Percentiles rank a stretch among this genome's conserved stretches.
Evolutionary conservation across 1,284 basidiomycete genomes (phyloP).

Genomic region (Lignosus rhinocerotis): DNA sequence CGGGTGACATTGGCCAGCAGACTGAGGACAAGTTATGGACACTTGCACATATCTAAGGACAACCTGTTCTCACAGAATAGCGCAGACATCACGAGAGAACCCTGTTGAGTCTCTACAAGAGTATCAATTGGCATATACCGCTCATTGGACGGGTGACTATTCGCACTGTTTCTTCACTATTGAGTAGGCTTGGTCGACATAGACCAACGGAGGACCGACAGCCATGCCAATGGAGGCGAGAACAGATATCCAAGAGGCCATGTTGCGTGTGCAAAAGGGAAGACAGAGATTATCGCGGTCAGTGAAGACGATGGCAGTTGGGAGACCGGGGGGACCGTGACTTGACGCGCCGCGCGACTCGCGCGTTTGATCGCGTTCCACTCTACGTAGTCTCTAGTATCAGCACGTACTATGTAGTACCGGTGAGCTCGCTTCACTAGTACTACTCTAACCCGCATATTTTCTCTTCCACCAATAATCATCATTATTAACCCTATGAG

Average conservation of each 20-base stretch:
- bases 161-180: constrained; percentile 70
- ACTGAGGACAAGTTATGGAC: constrained; percentile 35
- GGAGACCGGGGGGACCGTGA: no score
- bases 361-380: no score
- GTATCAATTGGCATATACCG: constrained; percentile 20
- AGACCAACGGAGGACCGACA: constrained; percentile 74
- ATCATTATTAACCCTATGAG: no score
- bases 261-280: constrained; percentile 15
- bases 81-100: constrained; percentile 82
- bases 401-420: no score
- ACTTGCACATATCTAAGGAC: background rate
- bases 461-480: no score
- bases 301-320: no score
- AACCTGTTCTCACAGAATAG: constrained; percentile 60
- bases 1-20: constrained; percentile 80
- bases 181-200: constrained; percentile 76
- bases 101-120: constrained; percentile 72
- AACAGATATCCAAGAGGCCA: constrained; percentile 54
- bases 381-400: no score
- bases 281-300: no score
- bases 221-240: constrained; percentile 70
- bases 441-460: no score
- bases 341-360: no score
- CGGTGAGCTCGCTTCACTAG: no score
- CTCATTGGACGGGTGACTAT: background rate